Conservation (phyloP, 495 filamentous ascomycete species). For the Barbatosphaeria neglecta region DNA sequence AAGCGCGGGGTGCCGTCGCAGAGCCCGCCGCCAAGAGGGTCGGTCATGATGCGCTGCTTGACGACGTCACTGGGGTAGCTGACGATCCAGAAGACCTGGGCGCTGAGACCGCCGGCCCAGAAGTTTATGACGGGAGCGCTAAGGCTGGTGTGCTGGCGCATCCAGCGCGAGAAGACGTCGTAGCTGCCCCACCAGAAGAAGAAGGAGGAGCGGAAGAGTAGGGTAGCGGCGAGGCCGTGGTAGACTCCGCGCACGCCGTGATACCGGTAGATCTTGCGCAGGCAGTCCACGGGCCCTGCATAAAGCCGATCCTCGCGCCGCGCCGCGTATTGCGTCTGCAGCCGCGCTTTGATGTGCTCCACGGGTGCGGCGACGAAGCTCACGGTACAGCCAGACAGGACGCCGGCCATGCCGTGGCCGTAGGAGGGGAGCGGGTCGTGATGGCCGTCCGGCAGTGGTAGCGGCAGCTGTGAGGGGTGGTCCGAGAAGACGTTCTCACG, state of each 20-base stretch:
- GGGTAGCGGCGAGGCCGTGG: slow-evolving; percentile 71
- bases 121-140: slow-evolving; percentile 80
- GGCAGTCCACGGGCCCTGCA: slow-evolving; percentile 74
- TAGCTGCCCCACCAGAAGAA: slow-evolving; percentile 97
- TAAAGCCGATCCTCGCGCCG: slow-evolving; percentile 66
- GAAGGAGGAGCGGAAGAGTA: slow-evolving; percentile 86
- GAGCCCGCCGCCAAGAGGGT: slow-evolving; percentile 61
- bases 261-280: slow-evolving; percentile 48
- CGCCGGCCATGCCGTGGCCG: slow-evolving; percentile 77
- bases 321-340: slow-evolving; percentile 84
- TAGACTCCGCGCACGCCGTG: slow-evolving; percentile 75
- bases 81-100: slow-evolving; percentile 87
- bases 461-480: slow-evolving; percentile 40
- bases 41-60: slow-evolving; percentile 97
- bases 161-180: slow-evolving; percentile 60
- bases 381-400: slow-evolving; percentile 80
- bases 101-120: slow-evolving; percentile 88
- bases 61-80: slow-evolving; percentile 90
- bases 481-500: slow-evolving; percentile 60
- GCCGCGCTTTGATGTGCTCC: slow-evolving; percentile 86
- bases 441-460: slow-evolving; percentile 16
- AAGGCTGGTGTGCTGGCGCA: slow-evolving; percentile 55
- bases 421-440: slow-evolving; percentile 51
- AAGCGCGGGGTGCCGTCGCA: slow-evolving; percentile 60
- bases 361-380: slow-evolving; percentile 87